Evolutionary conservation across 306 rosid species (phyloP).

Genomic region (Citrullus colocynthis): DNA sequence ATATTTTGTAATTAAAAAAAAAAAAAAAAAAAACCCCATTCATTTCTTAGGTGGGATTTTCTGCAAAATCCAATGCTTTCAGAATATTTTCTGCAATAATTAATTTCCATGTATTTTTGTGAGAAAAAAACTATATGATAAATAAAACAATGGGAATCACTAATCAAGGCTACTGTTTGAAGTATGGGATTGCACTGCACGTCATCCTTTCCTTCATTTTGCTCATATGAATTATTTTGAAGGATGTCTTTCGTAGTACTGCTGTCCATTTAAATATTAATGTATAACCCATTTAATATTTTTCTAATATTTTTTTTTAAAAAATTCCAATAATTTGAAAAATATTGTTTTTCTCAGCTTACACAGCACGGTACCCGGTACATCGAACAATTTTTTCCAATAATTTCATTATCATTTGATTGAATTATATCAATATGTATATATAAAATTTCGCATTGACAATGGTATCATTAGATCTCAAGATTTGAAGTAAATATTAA

Average conservation of each 20-base stretch:
- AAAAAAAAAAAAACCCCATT: background rate
- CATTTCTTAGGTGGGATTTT: background rate
- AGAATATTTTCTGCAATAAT: background rate
- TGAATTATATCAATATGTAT: background rate
- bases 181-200: background rate
- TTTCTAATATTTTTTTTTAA: background rate
- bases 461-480: background rate
- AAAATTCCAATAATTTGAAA: background rate
- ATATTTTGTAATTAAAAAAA: background rate
- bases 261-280: background rate
- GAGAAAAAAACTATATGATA: background rate
- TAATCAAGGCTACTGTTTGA: background rate
- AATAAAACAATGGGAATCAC: background rate
- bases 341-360: background rate
- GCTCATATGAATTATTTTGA: background rate
- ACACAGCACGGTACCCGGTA: background rate
- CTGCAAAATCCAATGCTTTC: background rate
- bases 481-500: background rate
- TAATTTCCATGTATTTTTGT: background rate
- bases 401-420: background rate
- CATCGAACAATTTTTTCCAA: background rate
- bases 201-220: slow-evolving; percentile 1
- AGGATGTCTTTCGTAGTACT: background rate
- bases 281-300: background rate
- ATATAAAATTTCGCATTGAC: no score